Evolutionary conservation across 441 rosid genomes (phyloP).

Genomic region (Pelargonium citronellum): DNA sequence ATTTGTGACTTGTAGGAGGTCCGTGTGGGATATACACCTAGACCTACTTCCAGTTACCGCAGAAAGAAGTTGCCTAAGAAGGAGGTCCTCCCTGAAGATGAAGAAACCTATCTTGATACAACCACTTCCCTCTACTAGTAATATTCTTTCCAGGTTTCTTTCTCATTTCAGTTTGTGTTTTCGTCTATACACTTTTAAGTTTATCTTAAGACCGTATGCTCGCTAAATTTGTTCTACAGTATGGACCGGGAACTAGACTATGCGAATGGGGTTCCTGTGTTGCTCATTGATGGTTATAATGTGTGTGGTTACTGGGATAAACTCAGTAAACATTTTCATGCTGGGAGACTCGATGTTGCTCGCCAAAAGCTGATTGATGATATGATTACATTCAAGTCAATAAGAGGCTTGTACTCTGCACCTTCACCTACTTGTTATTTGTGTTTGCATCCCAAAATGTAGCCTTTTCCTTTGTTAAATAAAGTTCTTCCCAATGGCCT

Average conservation of each 20-base stretch:
- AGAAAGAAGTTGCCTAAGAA: constrained; percentile 50
- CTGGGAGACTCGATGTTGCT: constrained; percentile 75
- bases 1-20: constrained; percentile 41
- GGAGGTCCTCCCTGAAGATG: constrained; percentile 57
- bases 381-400: constrained; percentile 59
- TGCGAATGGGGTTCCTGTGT: constrained; percentile 52
- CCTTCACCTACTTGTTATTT: background rate
- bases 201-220: constrained; percentile 20
- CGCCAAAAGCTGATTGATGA: constrained; percentile 78
- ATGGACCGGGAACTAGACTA: constrained; percentile 57
- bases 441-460: too few relatives aligned
- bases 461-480: background rate
- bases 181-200: constrained; percentile 16
- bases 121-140: constrained; percentile 71
- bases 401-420: constrained; percentile 46
- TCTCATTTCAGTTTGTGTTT: constrained; percentile 11
- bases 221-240: constrained; percentile 43
- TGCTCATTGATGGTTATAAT: constrained; percentile 94
- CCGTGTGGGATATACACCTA: constrained; percentile 47
- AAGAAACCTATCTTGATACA: constrained; percentile 62
- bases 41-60: constrained; percentile 86
- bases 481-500: background rate
- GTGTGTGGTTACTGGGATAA: constrained; percentile 90
- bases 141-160: constrained; percentile 31
- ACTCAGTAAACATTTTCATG: constrained; percentile 76